Percentiles rank a stretch among this genome's conserved stretches.
These are phyloP conservation scores for Flaveria linearis DNA, from an alignment of 129 eudicot genomes.

Conservation along the genomic window DNA sequence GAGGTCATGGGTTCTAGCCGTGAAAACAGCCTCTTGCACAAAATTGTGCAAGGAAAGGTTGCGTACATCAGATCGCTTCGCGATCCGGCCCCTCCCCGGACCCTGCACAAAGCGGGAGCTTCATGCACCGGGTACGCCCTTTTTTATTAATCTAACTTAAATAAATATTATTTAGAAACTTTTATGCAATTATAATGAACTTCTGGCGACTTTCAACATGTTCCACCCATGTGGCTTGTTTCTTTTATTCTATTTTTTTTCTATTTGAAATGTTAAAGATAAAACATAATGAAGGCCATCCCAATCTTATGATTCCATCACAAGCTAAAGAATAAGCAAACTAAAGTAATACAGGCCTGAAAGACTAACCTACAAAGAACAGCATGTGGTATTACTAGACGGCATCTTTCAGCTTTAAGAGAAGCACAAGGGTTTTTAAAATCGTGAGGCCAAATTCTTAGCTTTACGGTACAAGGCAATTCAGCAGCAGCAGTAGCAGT, in stretches of 20 bases:
- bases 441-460: slow-evolving; percentile 90
- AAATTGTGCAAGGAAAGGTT: too few species aligned
- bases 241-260: background rate
- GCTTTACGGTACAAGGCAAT: slow-evolving; percentile 95
- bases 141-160: background rate
- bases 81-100: too few species aligned
- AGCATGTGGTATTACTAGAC: slow-evolving; percentile 83
- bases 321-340: background rate
- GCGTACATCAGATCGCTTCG: too few species aligned
- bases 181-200: background rate
- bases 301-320: background rate
- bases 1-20: too few species aligned
- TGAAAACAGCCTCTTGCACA: too few species aligned
- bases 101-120: too few species aligned
- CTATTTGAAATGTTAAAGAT: background rate
- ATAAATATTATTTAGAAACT: background rate
- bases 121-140: too few species aligned
- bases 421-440: slow-evolving; percentile 69
- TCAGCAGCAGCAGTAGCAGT: slow-evolving; percentile 87
- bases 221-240: background rate
- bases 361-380: slow-evolving; percentile 81
- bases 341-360: background rate
- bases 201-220: background rate
- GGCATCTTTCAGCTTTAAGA: slow-evolving; percentile 69
- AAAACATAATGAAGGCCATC: background rate